Evolutionary conservation across 768 basidiomycete genomes (phyloP), one percentile per base, ranked within the genome.

Genomic region (Rhodotorula babjevae): DNA sequence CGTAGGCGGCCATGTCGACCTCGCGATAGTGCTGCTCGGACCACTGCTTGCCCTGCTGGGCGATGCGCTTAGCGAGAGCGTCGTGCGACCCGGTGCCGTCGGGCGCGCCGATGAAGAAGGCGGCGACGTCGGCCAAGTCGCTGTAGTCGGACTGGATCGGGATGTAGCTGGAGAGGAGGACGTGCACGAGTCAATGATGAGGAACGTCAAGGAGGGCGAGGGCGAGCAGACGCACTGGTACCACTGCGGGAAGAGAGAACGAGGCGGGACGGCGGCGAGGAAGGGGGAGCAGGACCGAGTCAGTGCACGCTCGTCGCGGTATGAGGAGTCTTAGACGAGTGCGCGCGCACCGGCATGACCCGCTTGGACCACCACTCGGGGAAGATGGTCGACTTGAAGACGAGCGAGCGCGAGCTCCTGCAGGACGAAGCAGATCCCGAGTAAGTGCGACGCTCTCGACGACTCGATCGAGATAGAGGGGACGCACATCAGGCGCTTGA

Each of bases 121-220:
- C 69, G 31, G 76, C 65, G 31, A 71, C 57, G 66, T 79, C 78
- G 69, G 72, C 40, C 2, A 79, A 61, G 56, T 79, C 78, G 29
- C 75, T 76, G 63, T 79, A 79, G 68, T 79, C 78, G 12, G 73
- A 61, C 68, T 73, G 67, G 67, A 77, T 65, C 12, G 75, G 78
- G 42, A 75, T 62, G 61, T 78, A 79, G 65, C 74, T 73, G 57
- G 6, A 4, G 0, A 29, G 19, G 50, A 27, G 15, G 2, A 12
- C 2, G 12, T 14, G 29, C 10, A 14, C 9, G 52, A n/a, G 52
- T 53, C 52, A 53, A 27, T 7, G 27, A 74, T 86, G 87, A 91
- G 93, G 19, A 19, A 15, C 0, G 46, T 36, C 59, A 33, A 25
- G 19, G 16, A 1, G 19, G 18, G 29, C 21, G 29, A 25, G 42